These are phyloP conservation scores for Exophiala xenobiotica DNA, from an alignment of 2,329 filamentous ascomycete genomes.

Conservation along the genomic window DNA sequence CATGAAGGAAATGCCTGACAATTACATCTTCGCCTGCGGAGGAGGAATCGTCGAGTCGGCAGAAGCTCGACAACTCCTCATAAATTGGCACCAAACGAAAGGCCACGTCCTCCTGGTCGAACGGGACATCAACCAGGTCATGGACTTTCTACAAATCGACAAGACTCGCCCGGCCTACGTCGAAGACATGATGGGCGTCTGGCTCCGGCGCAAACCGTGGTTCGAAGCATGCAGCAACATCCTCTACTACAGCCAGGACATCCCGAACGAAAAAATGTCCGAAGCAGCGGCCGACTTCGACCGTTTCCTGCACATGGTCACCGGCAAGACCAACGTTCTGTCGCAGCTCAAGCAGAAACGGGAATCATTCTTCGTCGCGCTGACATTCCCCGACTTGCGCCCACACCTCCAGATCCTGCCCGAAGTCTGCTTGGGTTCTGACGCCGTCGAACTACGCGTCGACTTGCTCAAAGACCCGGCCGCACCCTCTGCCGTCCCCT, in stretches of 20 bases:
- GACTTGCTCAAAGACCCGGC: constrained; percentile 79
- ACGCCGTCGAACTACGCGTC: constrained; percentile 91
- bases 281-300: constrained; percentile 67
- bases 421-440: constrained; percentile 75
- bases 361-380: constrained; percentile 86
- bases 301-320: constrained; percentile 69
- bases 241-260: constrained; percentile 80
- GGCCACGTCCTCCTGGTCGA: constrained; percentile 86
- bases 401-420: constrained; percentile 65
- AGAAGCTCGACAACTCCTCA: constrained; percentile 73
- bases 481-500: constrained; percentile 56
- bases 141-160: constrained; percentile 84
- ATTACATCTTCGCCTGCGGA: constrained; percentile 87
- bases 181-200: constrained; percentile 88
- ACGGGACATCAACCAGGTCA: constrained; percentile 80
- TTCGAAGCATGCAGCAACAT: constrained; percentile 92
- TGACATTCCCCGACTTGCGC: constrained; percentile 76
- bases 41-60: constrained; percentile 88
- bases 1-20: constrained; percentile 70
- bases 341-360: constrained; percentile 61
- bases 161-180: constrained; percentile 89
- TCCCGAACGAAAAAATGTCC: constrained; percentile 51
- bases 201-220: constrained; percentile 83
- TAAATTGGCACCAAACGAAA: constrained; percentile 69
- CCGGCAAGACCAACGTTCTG: constrained; percentile 58